Conservation (phyloP, 2,329 filamentous ascomycete species). For the Scedosporium dehoogii region DNA sequence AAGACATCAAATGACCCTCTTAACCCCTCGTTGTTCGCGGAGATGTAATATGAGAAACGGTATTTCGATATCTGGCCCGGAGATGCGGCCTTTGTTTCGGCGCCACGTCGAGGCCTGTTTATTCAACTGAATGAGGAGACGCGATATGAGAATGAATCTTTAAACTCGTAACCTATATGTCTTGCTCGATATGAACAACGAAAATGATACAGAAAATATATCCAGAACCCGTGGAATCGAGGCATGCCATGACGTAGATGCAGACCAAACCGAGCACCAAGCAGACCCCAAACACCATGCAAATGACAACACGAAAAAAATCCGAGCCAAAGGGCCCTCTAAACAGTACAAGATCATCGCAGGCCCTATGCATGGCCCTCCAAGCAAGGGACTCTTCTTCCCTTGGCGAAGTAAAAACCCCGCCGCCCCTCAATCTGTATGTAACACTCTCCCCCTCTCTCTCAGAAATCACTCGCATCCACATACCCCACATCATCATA, state of each 20-base stretch:
- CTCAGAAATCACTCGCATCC: background rate
- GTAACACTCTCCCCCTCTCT: background rate
- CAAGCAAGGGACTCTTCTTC: background rate
- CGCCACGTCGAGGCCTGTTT: too few relatives aligned
- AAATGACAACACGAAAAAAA: background rate
- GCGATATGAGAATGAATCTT: too few relatives aligned
- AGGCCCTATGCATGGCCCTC: background rate
- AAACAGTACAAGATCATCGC: background rate
- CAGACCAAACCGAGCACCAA: background rate
- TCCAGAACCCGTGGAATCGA: background rate
- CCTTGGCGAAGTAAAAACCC: background rate
- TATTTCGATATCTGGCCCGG: background rate
- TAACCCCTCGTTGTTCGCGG: background rate
- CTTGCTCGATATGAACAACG: too few relatives aligned
- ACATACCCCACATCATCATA: slow-evolving; percentile 20
- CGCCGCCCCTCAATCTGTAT: background rate
- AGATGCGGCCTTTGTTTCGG: too few relatives aligned
- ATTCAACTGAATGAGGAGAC: too few relatives aligned
- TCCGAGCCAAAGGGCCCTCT: background rate
- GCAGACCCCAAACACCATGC: background rate
- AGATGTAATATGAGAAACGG: background rate
- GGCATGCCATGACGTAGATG: background rate
- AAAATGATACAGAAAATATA: background rate
- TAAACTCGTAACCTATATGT: too few relatives aligned
- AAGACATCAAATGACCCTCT: background rate